These are phyloP conservation scores for Aspergillus brunneoviolaceus DNA, from an alignment of 2,329 filamentous ascomycete genomes.

Conservation along the genomic window DNA sequence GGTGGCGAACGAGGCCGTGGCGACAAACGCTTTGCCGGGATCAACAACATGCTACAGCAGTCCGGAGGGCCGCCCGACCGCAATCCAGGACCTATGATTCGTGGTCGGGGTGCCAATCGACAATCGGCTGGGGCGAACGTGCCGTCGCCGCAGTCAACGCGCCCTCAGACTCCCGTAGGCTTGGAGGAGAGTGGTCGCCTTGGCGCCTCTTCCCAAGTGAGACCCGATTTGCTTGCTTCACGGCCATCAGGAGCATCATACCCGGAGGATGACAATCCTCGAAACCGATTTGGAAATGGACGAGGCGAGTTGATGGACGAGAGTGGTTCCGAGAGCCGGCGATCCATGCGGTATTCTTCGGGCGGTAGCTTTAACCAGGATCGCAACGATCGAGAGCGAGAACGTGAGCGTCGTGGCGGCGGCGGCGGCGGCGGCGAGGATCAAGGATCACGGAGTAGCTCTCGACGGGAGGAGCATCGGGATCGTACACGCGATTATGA, in stretches of 20 bases:
- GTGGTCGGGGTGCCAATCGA: conserved; percentile 41
- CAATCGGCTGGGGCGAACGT: conserved; percentile 32
- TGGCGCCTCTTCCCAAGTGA: conserved; percentile 22
- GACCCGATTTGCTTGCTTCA: conserved; percentile 36
- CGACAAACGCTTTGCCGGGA: conserved; percentile 48
- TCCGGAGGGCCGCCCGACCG: conserved; percentile 37
- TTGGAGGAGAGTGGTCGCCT: conserved; percentile 25
- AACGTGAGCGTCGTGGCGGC: conserved; percentile 23
- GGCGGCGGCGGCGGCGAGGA: conserved; percentile 32
- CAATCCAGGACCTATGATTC: conserved; percentile 35
- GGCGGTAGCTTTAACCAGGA: conserved; percentile 13
- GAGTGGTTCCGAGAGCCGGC: conserved; percentile 30
- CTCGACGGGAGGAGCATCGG: conserved; percentile 38
- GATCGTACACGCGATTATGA: conserved; percentile 35
- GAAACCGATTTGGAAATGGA: conserved; percentile 28
- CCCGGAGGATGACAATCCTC: conserved; percentile 27
- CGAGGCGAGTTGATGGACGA: conserved; percentile 40
- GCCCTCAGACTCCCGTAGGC: conserved; percentile 32
- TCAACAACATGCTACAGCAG: conserved; percentile 51
- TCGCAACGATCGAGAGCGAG: conserved; percentile 31
- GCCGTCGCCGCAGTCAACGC: conserved; percentile 33
- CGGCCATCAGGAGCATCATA: conserved; percentile 25
- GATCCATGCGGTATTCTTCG: conserved; percentile 32
- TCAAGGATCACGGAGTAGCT: conserved; percentile 23
- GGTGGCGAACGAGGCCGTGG: conserved; percentile 39